Conservation (phyloP, 2,329 filamentous ascomycete genomes). For the Karstenula rhodostoma region DNA sequence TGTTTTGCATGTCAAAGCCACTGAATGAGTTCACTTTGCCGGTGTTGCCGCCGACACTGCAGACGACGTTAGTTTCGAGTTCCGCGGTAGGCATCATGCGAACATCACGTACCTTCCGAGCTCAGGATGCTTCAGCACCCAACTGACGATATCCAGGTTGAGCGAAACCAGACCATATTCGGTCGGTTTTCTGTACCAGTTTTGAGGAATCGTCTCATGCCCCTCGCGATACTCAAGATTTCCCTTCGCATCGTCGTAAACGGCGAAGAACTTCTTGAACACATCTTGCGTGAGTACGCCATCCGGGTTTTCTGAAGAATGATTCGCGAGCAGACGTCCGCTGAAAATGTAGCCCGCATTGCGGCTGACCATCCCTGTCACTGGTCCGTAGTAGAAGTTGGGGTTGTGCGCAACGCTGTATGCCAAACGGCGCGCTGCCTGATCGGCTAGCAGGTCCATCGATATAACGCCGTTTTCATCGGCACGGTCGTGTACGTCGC, state of each 20-base stretch:
- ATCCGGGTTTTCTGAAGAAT: not conserved
- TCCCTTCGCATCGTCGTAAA: constrained; percentile 52
- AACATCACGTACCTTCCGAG: not conserved
- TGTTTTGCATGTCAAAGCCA: constrained; percentile 44
- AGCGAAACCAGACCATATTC: constrained; percentile 57
- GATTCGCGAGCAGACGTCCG: constrained; percentile 41
- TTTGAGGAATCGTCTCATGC: constrained; percentile 61
- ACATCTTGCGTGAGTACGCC: constrained; percentile 31
- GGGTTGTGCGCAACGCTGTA: constrained; percentile 61
- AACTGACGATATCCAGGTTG: constrained; percentile 29
- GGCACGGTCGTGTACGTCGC: constrained; percentile 55
- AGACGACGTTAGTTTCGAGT: not conserved
- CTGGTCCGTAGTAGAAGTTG: constrained; percentile 63
- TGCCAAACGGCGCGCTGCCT: constrained; percentile 49
- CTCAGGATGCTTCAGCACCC: constrained; percentile 24
- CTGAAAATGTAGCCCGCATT: constrained; percentile 53
- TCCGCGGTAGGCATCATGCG: not conserved
- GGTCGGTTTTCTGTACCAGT: constrained; percentile 58
- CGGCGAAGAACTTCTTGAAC: constrained; percentile 58
- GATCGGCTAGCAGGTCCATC: not conserved
- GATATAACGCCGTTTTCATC: not conserved
- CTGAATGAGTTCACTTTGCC: constrained; percentile 61
- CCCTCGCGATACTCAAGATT: constrained; percentile 54
- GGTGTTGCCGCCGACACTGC: constrained; percentile 60
- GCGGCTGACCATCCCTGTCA: constrained; percentile 59